These are phyloP conservation scores for Fusarium sp. DNA, from an alignment of 2,329 filamentous ascomycete species.

Conservation along the genomic window DNA sequence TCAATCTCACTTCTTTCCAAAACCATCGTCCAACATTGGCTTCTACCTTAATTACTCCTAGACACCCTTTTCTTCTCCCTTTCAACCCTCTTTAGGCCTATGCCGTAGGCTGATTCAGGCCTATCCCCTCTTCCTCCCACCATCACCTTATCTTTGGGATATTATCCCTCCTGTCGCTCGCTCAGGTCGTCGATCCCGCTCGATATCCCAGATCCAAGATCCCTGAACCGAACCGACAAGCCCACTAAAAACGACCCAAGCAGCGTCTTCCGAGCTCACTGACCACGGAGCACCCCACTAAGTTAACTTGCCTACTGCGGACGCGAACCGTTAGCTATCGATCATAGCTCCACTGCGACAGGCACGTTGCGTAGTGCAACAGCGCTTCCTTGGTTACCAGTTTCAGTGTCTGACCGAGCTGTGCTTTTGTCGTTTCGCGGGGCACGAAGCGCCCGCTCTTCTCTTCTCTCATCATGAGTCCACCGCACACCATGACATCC, in stretches of 20 bases:
- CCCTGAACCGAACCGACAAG: slow-evolving; percentile 28
- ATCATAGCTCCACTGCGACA: slow-evolving; percentile 32
- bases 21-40: slow-evolving; percentile 6
- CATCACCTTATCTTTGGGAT: slow-evolving; percentile 27
- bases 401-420: slow-evolving; percentile 34
- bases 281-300: slow-evolving; percentile 17
- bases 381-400: slow-evolving; percentile 35
- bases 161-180: slow-evolving; percentile 14
- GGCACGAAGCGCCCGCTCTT: slow-evolving; percentile 43
- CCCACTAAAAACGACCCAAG: slow-evolving; percentile 36
- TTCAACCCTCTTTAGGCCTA: neutral
- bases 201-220: slow-evolving; percentile 37
- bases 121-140: slow-evolving; percentile 16
- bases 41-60: slow-evolving; percentile 6
- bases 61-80: slow-evolving; percentile 1
- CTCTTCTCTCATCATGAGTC: slow-evolving; percentile 60
- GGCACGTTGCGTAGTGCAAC: slow-evolving; percentile 25
- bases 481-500: slow-evolving; percentile 67
- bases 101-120: slow-evolving; percentile 5
- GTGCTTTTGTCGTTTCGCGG: slow-evolving; percentile 39
- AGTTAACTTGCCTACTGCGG: slow-evolving; percentile 24
- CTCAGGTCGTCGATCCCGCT: slow-evolving; percentile 35
- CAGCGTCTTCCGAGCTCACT: slow-evolving; percentile 26
- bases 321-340: slow-evolving; percentile 35
- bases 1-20: slow-evolving; percentile 10